Conservation (phyloP, 1,284 basidiomycete species). For the Tetrapyrgos nigripes region DNA sequence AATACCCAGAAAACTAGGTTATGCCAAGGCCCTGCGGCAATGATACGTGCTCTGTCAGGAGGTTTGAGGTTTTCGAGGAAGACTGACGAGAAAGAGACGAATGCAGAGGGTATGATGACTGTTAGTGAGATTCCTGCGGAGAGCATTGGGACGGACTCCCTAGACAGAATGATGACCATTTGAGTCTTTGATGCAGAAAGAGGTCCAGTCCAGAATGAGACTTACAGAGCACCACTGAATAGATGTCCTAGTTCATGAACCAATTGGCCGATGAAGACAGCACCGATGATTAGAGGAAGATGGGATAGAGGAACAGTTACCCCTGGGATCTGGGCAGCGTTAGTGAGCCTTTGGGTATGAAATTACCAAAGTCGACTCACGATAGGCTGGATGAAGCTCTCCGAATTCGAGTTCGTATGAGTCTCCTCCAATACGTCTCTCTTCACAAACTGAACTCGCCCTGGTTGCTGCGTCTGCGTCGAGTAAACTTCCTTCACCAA, state of each 20-base stretch:
- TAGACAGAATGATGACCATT: slow-evolving; percentile 37
- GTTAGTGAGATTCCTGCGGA: slow-evolving; percentile 63
- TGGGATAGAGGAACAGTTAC: slow-evolving; percentile 74
- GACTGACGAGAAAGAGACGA: slow-evolving; percentile 60
- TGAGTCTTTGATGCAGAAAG: not conserved
- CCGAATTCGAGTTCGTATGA: not conserved
- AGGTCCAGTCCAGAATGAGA: slow-evolving; percentile 9
- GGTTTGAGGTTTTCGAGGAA: slow-evolving; percentile 47
- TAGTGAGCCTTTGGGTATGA: not conserved
- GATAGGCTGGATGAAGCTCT: slow-evolving; percentile 41
- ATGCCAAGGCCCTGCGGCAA: slow-evolving; percentile 74
- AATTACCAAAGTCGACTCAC: slow-evolving; percentile 38
- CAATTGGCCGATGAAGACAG: slow-evolving; percentile 63
- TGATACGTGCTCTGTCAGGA: slow-evolving; percentile 56
- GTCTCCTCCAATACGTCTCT: slow-evolving; percentile 2
- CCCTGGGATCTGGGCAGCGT: slow-evolving; percentile 70
- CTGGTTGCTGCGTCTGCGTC: slow-evolving; percentile 21
- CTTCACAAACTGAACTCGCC: not conserved
- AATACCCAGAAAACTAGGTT: slow-evolving; percentile 59
- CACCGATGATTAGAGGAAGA: slow-evolving; percentile 62
- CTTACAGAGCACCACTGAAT: slow-evolving; percentile 69
- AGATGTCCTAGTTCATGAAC: slow-evolving; percentile 79
- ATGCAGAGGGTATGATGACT: slow-evolving; percentile 71
- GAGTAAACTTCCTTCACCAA: not conserved
- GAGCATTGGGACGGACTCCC: slow-evolving; percentile 52